These are phyloP conservation scores for Microstegium vimineum DNA, from an alignment of 176 grass and related monocot genomes.

Conservation along the genomic window DNA sequence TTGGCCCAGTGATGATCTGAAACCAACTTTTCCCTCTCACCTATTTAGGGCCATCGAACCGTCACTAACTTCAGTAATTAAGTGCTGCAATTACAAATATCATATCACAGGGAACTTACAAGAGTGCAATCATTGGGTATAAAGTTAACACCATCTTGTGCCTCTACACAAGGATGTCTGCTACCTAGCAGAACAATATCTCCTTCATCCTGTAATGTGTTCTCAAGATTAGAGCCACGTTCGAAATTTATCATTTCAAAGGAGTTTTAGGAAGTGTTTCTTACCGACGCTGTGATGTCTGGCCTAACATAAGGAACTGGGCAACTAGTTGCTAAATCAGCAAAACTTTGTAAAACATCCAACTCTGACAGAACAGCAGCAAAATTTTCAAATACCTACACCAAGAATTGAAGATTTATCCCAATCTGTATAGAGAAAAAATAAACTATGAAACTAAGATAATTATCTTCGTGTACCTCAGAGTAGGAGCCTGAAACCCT, in stretches of 20 bases:
- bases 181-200: too few species aligned
- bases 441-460: background rate
- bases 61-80: background rate
- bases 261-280: too few species aligned
- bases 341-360: constrained; percentile 93
- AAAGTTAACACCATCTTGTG: too few species aligned
- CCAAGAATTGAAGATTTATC: constrained; percentile 31
- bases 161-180: too few species aligned
- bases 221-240: too few species aligned
- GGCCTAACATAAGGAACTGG: constrained; percentile 79
- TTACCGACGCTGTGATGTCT: too few species aligned
- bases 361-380: constrained; percentile 68
- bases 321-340: constrained; percentile 75
- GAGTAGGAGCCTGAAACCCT: constrained; percentile 53
- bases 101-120: too few species aligned
- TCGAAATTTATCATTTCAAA: too few species aligned
- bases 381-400: constrained; percentile 83
- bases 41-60: constrained; percentile 44
- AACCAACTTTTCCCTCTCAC: constrained; percentile 94
- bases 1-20: constrained; percentile 96
- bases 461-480: constrained; percentile 51
- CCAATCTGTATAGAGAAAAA: background rate
- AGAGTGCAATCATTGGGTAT: too few species aligned
- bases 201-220: too few species aligned
- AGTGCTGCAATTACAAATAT: too few species aligned